These are phyloP conservation scores for Spathaspora sp. DNA, from an alignment of 1,139 yeast species.

Conservation along the genomic window DNA sequence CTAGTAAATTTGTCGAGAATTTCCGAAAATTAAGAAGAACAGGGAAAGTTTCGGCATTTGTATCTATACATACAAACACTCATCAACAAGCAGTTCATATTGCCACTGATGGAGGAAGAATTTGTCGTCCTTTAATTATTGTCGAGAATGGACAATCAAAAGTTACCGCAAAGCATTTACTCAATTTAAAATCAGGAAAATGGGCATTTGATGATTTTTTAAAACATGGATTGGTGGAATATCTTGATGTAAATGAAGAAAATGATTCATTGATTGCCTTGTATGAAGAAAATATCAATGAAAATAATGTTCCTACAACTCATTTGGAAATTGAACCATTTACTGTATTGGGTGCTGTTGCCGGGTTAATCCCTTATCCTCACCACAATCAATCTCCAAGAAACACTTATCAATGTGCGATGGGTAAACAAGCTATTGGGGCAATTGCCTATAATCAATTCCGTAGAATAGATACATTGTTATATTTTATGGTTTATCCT, in stretches of 20 bases:
- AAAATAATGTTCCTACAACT: conserved; percentile 50
- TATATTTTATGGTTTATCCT: conserved; percentile 95
- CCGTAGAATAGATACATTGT: conserved; percentile 88
- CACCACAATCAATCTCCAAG: conserved; percentile 99
- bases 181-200: conserved; percentile 59
- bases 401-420: conserved; percentile 98
- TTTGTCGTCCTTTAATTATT: conserved; percentile 93
- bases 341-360: conserved; percentile 96
- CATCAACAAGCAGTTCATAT: conserved; percentile 94
- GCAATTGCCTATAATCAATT: conserved; percentile 97
- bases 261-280: conserved; percentile 92
- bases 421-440: conserved; percentile 99
- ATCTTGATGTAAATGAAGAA: conserved; percentile 96
- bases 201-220: conserved; percentile 90
- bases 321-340: conserved; percentile 97
- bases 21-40: conserved; percentile 81
- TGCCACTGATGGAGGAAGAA: conserved; percentile 98
- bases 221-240: conserved; percentile 84
- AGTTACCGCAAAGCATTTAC: conserved; percentile 71
- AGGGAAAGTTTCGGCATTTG: conserved; percentile 85
- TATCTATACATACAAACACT: conserved; percentile 83
- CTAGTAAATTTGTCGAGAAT: conserved; percentile 71
- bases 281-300: conserved; percentile 59
- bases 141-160: conserved; percentile 67
- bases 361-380: conserved; percentile 98